These are phyloP conservation scores for Ascosphaera aggregata DNA, from an alignment of 2,329 filamentous ascomycete species.

Conservation along the genomic window DNA sequence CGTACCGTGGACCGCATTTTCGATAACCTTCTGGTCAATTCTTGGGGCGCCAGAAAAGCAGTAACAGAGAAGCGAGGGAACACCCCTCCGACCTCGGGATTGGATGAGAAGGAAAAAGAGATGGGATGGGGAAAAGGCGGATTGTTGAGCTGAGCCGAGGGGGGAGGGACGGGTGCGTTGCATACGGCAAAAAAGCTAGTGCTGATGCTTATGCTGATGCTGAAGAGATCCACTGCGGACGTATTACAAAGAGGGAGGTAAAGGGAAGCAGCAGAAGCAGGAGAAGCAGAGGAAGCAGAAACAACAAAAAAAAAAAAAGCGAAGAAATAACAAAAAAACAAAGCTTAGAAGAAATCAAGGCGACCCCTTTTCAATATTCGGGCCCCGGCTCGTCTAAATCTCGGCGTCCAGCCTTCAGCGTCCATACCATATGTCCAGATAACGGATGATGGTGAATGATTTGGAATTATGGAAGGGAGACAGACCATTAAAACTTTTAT, in stretches of 20 bases:
- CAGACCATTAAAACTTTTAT: no score
- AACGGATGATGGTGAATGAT: no score
- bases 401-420: no score
- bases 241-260: not conserved
- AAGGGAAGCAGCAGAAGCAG: not conserved
- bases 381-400: no score
- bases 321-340: not conserved
- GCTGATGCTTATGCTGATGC: not conserved
- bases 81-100: not conserved
- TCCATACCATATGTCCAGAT: no score
- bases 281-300: not conserved
- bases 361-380: no score
- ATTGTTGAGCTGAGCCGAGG: no score
- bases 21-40: not conserved
- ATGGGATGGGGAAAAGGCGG: no score
- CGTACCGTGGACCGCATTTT: not conserved
- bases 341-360: no score
- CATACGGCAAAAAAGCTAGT: not conserved
- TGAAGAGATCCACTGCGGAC: not conserved
- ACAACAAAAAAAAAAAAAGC: slow-evolving; percentile 2
- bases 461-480: no score
- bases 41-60: not conserved
- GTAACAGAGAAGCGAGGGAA: not conserved
- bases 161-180: no score
- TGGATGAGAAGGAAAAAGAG: no score